Evolutionary conservation across 306 rosid genomes (phyloP).

Genomic region (Rosa lucieae): DNA sequence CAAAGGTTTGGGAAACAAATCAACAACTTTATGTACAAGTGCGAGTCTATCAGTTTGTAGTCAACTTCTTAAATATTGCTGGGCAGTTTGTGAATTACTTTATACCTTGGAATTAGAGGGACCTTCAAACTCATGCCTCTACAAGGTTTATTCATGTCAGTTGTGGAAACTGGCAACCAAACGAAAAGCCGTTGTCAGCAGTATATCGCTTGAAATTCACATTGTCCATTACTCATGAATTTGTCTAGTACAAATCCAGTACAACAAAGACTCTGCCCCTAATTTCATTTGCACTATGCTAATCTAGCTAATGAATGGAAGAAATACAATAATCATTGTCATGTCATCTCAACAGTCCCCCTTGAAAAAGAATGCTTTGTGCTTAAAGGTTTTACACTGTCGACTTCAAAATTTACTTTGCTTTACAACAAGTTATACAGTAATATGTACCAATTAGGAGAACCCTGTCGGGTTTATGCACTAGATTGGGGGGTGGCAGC

Average conservation of each 20-base stretch:
- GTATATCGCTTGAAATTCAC: not conserved
- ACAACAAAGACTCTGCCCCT: not conserved
- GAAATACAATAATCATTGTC: not conserved
- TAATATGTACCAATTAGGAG: constrained; percentile 5
- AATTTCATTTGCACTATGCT: not conserved
- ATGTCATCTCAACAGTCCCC: not conserved
- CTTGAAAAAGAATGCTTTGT: not conserved
- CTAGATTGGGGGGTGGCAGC: constrained; percentile 41
- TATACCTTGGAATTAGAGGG: not conserved
- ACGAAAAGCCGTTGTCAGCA: not conserved
- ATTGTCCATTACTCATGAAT: not conserved
- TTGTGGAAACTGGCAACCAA: not conserved
- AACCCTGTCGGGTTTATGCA: constrained; percentile 4
- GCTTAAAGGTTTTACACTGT: not conserved
- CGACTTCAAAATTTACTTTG: constrained; percentile 2
- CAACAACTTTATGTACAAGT: not conserved
- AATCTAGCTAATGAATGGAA: not conserved
- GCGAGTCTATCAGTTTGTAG: not conserved
- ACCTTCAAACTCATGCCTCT: not conserved
- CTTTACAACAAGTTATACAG: constrained; percentile 10
- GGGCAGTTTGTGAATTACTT: not conserved
- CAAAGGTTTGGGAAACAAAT: not conserved
- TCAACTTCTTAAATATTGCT: not conserved
- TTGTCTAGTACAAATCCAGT: not conserved
- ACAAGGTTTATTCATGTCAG: not conserved